phyloP scores from a whole-genome alignment of 345 rosid species.

The Populus euphratica region DNA sequence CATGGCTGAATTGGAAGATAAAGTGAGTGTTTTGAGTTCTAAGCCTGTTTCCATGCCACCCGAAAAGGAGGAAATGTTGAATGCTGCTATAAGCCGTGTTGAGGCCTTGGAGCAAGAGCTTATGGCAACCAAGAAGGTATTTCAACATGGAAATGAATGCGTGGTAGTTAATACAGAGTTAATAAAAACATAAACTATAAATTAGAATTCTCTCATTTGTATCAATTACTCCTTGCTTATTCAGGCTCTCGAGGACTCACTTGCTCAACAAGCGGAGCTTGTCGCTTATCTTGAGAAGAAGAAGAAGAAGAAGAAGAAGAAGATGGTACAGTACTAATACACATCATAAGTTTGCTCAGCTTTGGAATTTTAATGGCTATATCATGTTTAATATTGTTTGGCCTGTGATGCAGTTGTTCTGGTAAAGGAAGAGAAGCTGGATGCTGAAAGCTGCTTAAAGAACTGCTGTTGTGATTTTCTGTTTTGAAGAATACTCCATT shows the following conservation, averaged over 20 bases:
- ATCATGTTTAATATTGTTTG: slow-evolving; percentile 14
- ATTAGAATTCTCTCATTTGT: neutral
- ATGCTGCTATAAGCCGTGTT: slow-evolving; percentile 62
- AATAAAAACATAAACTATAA: neutral
- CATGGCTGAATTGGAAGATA: slow-evolving; percentile 81
- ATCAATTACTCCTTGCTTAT: slow-evolving; percentile 1
- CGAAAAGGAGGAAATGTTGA: slow-evolving; percentile 76
- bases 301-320: slow-evolving; percentile 85
- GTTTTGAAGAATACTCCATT: slow-evolving; percentile 12
- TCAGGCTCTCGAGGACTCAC: slow-evolving; percentile 81
- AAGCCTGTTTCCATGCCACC: slow-evolving; percentile 61
- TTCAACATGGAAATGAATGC: neutral
- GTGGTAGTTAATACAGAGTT: neutral
- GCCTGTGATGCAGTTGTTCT: slow-evolving; percentile 39
- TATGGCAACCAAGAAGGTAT: slow-evolving; percentile 71
- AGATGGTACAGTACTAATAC: slow-evolving; percentile 36
- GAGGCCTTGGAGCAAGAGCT: slow-evolving; percentile 79
- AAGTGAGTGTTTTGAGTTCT: slow-evolving; percentile 43
- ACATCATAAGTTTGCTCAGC: neutral
- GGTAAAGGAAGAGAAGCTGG: slow-evolving; percentile 32
- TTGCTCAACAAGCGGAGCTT: slow-evolving; percentile 66
- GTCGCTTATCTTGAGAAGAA: slow-evolving; percentile 73
- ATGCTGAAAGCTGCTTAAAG: slow-evolving; percentile 18
- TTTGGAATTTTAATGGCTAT: neutral
- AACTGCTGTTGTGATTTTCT: slow-evolving; percentile 14